Evolutionary conservation across 2,329 filamentous ascomycete genomes (phyloP).

Genomic region (Verticillium klebahnii): DNA sequence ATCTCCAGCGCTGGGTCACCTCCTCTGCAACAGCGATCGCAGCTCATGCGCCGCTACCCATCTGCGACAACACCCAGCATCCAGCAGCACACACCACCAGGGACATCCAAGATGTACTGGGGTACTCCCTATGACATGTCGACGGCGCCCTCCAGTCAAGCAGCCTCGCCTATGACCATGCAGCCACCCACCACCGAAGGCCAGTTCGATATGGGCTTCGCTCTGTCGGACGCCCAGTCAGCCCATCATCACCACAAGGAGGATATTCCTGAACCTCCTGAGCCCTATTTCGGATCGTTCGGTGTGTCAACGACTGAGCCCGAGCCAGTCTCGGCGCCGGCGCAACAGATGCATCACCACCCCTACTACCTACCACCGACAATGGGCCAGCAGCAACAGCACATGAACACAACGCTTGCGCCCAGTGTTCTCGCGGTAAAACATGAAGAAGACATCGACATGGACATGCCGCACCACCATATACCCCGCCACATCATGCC

Average conservation of each 20-base stretch:
- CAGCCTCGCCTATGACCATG: constrained; percentile 40
- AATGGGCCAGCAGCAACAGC: neutral
- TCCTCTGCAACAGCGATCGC: constrained; percentile 37
- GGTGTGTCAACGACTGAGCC: constrained; percentile 21
- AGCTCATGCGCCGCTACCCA: constrained; percentile 35
- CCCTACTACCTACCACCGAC: neutral
- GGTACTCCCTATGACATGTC: constrained; percentile 33
- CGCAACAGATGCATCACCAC: constrained; percentile 15
- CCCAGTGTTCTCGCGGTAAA: constrained; percentile 2
- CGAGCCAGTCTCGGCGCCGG: neutral
- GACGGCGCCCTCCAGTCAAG: constrained; percentile 33
- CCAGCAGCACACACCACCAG: constrained; percentile 42
- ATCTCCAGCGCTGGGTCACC: constrained; percentile 45
- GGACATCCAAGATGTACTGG: constrained; percentile 43
- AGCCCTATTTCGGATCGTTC: constrained; percentile 30
- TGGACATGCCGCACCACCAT: neutral
- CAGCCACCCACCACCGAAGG: constrained; percentile 30
- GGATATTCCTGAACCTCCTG: constrained; percentile 29
- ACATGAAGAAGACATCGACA: neutral
- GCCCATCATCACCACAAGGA: constrained; percentile 18
- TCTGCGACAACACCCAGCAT: constrained; percentile 28
- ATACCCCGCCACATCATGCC: neutral
- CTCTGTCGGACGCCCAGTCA: constrained; percentile 27
- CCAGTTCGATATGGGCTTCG: constrained; percentile 31
- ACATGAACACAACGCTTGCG: constrained; percentile 1